Evolutionary conservation across 176 grass and related monocot species (phyloP).

Genomic region (Cenchrus americanus): DNA sequence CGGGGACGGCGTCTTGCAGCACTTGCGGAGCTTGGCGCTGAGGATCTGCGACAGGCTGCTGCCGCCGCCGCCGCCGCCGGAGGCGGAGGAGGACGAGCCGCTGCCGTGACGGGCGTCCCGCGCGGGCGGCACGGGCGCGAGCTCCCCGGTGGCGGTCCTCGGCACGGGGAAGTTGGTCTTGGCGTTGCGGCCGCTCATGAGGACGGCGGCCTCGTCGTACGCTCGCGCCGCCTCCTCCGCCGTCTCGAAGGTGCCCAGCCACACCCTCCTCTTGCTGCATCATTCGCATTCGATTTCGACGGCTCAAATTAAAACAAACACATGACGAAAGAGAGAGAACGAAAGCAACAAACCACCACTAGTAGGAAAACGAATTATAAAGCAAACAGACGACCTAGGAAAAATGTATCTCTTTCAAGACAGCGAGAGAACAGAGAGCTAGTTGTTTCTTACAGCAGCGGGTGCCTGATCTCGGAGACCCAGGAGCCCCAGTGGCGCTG

Average conservation of each 20-base stretch:
- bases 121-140: background rate
- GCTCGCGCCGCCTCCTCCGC: slow-evolving; percentile 96
- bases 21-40: slow-evolving; percentile 94
- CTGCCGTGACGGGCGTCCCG: background rate
- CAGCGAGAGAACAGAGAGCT: background rate
- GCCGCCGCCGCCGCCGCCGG: background rate
- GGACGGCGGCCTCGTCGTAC: slow-evolving; percentile 93
- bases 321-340: slow-evolving; percentile 13
- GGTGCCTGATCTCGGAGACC: slow-evolving; percentile 99
- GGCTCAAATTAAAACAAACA: background rate
- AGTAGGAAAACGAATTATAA: background rate
- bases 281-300: background rate
- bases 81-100: slow-evolving; percentile 4
- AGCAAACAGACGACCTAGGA: background rate
- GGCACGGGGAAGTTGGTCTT: slow-evolving; percentile 98
- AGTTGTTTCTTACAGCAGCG: slow-evolving; percentile 89
- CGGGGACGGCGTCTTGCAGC: slow-evolving; percentile 89
- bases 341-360: background rate
- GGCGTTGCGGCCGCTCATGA: slow-evolving; percentile 98
- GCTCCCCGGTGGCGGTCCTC: slow-evolving; percentile 53
- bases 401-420: slow-evolving; percentile 50
- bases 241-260: slow-evolving; percentile 99
- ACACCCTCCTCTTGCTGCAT: slow-evolving; percentile 96
- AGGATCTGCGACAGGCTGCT: slow-evolving; percentile 86
- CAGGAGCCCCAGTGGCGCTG: slow-evolving; percentile 99